Evolutionary conservation across 768 basidiomycete species (phyloP).

Genomic region (Candolleomyces eurysporus): DNA sequence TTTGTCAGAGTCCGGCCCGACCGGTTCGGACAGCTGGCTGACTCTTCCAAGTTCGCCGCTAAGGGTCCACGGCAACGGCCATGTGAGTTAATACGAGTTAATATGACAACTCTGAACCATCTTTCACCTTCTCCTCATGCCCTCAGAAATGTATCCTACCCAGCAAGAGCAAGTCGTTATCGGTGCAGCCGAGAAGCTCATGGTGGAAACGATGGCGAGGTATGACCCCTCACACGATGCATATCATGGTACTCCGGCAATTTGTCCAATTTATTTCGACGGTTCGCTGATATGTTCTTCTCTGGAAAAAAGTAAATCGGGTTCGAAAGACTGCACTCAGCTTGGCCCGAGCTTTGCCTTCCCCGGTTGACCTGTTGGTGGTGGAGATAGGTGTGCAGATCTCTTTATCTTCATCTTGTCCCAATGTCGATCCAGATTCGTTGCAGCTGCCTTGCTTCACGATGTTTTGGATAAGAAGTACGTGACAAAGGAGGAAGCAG

Average conservation of each 20-base stretch:
- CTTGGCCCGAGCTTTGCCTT: constrained; percentile 52
- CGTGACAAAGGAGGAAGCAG: constrained; percentile 51
- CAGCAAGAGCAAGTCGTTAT: constrained; percentile 50
- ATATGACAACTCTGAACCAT: neutral
- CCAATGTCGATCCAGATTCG: constrained; percentile 9
- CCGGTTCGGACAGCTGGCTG: no score
- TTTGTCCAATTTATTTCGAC: neutral
- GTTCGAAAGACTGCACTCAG: constrained; percentile 75
- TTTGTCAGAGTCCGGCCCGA: no score
- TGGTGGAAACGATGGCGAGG: constrained; percentile 72
- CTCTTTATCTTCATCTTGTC: neutral
- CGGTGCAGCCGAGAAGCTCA: constrained; percentile 61
- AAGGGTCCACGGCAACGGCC: no score
- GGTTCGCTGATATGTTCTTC: neutral
- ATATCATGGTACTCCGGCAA: constrained; percentile 59
- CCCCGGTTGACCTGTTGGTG: constrained; percentile 64
- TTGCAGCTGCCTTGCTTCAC: constrained; percentile 76
- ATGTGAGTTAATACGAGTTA: neutral
- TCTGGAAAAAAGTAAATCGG: constrained; percentile 58
- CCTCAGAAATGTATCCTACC: constrained; percentile 47
- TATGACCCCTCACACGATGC: constrained; percentile 83
- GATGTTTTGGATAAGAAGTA: constrained; percentile 90
- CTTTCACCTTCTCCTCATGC: constrained; percentile 11
- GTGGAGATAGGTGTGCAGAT: constrained; percentile 59
- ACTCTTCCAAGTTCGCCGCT: no score